Evolutionary conservation across 768 basidiomycete species (phyloP), one percentile per base, ranked within the genome.

Genomic region (Megacollybia marginata): DNA sequence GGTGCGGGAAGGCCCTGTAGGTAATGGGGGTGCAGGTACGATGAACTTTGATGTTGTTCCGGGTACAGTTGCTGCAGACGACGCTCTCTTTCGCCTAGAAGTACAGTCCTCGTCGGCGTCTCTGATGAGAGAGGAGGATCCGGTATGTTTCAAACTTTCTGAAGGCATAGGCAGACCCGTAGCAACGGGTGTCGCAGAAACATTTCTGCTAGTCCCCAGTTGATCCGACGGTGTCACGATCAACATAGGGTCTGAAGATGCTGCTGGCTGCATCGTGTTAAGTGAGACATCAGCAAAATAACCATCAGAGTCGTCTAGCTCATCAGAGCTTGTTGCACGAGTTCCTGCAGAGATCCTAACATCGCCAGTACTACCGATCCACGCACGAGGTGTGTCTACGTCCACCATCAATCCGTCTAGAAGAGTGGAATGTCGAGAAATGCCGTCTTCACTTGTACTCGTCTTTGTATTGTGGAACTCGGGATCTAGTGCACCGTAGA

Each of bases 401-500:
- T 44, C 13, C 44, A n/a, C 23, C 15, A 40, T 13, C 44, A 44
- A 31, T 31, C 44, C 44, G 9, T 44, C 44, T 13, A 44, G 23
- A 13, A 44, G 12, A 15, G 44, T 44, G n/a, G 28, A 44, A 16
- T 31, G n/a, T 15, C 38, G 38, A 28, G 23, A 28, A 40, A 40
- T 40, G 6, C 55, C 55, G 4, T 43, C 15, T 28, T 51, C 47
- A 18, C 48, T 47, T 33, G 47, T 28, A 49, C 40, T 46, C 40
- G 8, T 15, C 48, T 33, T 50, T 47, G 10, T 33, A 33, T 51
- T 56, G 6, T 50, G 42, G 3, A 50, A 54, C n/a, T 53, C 54
- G 10, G 23, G 42, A 43, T 68, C 66, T 40, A 68, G 46, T 46
- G 53, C 50, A 0, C 68, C 67, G 2, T 62, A 48, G 1, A 69